Evolutionary conservation across 805 yeast species (phyloP).

Genomic region (Lipomyces oligophaga): DNA sequence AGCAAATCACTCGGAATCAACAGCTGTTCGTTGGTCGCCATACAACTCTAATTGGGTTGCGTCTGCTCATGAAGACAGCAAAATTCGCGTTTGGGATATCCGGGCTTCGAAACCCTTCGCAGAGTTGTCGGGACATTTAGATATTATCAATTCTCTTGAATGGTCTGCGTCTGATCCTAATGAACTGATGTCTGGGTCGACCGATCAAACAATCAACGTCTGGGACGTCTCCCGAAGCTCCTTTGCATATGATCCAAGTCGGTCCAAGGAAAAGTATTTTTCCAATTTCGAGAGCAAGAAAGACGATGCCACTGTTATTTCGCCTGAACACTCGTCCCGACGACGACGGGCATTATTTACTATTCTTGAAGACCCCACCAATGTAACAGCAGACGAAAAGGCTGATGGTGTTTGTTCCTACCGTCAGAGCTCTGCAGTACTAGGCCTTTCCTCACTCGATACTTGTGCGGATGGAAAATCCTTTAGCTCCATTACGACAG

Average conservation of each 20-base stretch:
- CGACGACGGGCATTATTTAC: conserved; percentile 19
- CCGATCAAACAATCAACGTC: conserved; percentile 63
- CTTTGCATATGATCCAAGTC: conserved; percentile 18
- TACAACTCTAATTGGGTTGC: conserved; percentile 58
- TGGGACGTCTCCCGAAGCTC: conserved; percentile 49
- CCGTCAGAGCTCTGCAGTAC: conserved; percentile 15
- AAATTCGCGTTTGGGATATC: conserved; percentile 71
- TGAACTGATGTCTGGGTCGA: conserved; percentile 56
- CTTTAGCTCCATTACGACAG: conserved; percentile 21
- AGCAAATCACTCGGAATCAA: conserved; percentile 40
- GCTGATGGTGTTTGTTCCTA: conserved; percentile 18
- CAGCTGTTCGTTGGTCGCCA: conserved; percentile 58
- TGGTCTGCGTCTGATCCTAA: conserved; percentile 38
- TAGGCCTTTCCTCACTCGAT: conserved; percentile 12
- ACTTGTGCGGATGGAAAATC: conserved; percentile 4
- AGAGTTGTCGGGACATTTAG: conserved; percentile 53
- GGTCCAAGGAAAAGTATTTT: conserved; percentile 19
- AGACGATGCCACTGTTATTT: conserved; percentile 7
- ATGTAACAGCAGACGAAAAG: conserved; percentile 1
- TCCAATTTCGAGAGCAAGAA: conserved; percentile 11
- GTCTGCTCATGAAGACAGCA: conserved; percentile 55
- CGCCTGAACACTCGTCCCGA: conserved; percentile 11
- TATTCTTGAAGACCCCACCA: conserved; percentile 21
- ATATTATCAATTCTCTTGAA: conserved; percentile 45
- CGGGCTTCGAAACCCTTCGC: conserved; percentile 54